Conservation (phyloP, 2,329 filamentous ascomycete species). For the Malbranchea zuffiana region DNA sequence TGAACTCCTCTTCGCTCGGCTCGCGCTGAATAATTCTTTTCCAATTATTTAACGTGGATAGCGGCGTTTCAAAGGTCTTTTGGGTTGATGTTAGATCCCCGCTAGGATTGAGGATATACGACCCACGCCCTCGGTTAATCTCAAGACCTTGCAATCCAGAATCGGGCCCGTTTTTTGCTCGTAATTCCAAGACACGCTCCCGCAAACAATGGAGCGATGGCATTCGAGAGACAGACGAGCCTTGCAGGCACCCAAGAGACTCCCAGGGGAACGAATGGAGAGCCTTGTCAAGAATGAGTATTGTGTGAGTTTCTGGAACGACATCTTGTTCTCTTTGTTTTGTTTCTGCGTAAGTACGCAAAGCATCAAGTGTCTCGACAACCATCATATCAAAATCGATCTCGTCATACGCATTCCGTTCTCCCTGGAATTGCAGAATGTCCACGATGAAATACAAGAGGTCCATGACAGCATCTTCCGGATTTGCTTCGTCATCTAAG, state of each 20-base stretch:
- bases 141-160: slow-evolving; percentile 38
- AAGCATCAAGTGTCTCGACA: slow-evolving; percentile 73
- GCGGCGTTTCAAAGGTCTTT: slow-evolving; percentile 55
- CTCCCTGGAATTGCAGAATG: slow-evolving; percentile 90
- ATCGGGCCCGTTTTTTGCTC: slow-evolving; percentile 15
- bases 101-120: slow-evolving; percentile 80
- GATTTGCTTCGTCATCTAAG: slow-evolving; percentile 57
- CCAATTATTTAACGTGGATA: slow-evolving; percentile 52
- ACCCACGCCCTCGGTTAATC: slow-evolving; percentile 37
- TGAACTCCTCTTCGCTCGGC: slow-evolving; percentile 71
- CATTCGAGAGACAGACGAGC: slow-evolving; percentile 70
- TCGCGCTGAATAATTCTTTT: slow-evolving; percentile 54
- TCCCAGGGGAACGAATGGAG: slow-evolving; percentile 94
- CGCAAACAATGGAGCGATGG: slow-evolving; percentile 76
- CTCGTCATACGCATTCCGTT: slow-evolving; percentile 93
- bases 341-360: slow-evolving; percentile 62
- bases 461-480: slow-evolving; percentile 85
- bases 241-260: slow-evolving; percentile 74
- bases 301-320: slow-evolving; percentile 51
- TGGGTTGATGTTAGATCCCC: slow-evolving; percentile 75
- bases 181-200: slow-evolving; percentile 50
- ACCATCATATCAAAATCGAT: slow-evolving; percentile 91
- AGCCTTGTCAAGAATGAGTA: slow-evolving; percentile 82
- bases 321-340: slow-evolving; percentile 5
- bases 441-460: slow-evolving; percentile 93